Evolutionary conservation across 805 yeast genomes (phyloP).

Genomic region (Starmerella cellae): DNA sequence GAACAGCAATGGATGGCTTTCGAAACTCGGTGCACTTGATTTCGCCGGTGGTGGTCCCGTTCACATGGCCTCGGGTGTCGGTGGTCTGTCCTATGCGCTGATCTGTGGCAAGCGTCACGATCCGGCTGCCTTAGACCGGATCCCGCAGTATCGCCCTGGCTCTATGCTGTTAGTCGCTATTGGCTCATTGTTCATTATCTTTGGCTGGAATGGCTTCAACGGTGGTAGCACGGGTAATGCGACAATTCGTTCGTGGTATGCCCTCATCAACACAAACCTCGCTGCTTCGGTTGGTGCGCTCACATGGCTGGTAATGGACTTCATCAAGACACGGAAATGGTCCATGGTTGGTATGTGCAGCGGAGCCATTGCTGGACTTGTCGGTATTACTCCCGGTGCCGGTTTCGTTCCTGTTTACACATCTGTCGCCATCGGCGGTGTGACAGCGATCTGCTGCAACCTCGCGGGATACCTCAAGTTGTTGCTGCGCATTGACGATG

Average conservation of each 20-base stretch:
- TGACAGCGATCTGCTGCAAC: slow-evolving; percentile 69
- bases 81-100: slow-evolving; percentile 88
- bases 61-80: slow-evolving; percentile 86
- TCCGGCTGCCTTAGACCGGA: slow-evolving; percentile 40
- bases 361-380: slow-evolving; percentile 88
- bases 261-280: slow-evolving; percentile 79
- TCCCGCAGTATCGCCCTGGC: slow-evolving; percentile 89
- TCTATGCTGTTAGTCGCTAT: slow-evolving; percentile 79
- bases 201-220: slow-evolving; percentile 98
- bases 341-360: slow-evolving; percentile 85
- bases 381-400: slow-evolving; percentile 94
- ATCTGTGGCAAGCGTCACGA: slow-evolving; percentile 87
- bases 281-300: slow-evolving; percentile 92
- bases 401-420: slow-evolving; percentile 91
- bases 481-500: slow-evolving; percentile 72
- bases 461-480: slow-evolving; percentile 71
- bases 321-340: slow-evolving; percentile 79
- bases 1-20: slow-evolving; percentile 89
- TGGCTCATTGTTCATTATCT: slow-evolving; percentile 92
- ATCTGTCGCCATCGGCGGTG: slow-evolving; percentile 68
- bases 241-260: slow-evolving; percentile 86
- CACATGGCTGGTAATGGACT: slow-evolving; percentile 88
- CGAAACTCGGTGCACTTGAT: slow-evolving; percentile 70
- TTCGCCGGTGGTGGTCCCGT: slow-evolving; percentile 99
- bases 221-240: slow-evolving; percentile 97